Percentiles rank a stretch among this genome's conserved stretches.
Conservation (phyloP, 257 asterid genomes). For the Nicotiana attenuata region DNA sequence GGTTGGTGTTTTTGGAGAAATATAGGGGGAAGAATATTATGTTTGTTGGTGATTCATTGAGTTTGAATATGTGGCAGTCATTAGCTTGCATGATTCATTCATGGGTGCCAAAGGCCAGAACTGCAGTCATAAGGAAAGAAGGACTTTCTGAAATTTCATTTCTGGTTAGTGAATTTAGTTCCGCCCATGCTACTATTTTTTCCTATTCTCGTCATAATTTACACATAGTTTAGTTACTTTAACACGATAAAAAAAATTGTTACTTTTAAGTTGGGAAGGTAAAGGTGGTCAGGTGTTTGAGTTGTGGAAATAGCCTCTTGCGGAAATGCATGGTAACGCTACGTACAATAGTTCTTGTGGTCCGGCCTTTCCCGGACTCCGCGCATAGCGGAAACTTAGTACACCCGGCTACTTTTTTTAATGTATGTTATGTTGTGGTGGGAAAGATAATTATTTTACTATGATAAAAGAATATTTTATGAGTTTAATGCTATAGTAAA, state of each 20-base stretch:
- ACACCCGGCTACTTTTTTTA: too few species aligned
- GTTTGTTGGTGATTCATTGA: constrained; percentile 97
- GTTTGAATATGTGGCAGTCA: constrained; percentile 95
- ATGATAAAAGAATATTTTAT: not conserved
- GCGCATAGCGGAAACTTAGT: too few species aligned
- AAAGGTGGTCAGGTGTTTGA: too few species aligned
- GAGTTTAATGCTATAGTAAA: not conserved
- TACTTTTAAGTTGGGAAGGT: too few species aligned
- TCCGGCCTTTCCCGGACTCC: too few species aligned
- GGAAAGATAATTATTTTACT: not conserved
- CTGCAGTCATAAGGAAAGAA: constrained; percentile 34
- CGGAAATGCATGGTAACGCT: too few species aligned
- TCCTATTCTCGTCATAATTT: not conserved
- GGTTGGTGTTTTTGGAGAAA: constrained; percentile 66
- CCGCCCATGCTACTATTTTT: not conserved
- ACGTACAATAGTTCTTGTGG: too few species aligned
- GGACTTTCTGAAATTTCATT: constrained; percentile 49
- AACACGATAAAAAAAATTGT: too few species aligned
- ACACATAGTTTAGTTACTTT: not conserved
- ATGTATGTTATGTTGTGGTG: too few species aligned
- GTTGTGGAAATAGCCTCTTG: too few species aligned
- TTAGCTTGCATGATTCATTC: constrained; percentile 90
- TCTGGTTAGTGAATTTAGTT: constrained; percentile 37
- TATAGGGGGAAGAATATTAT: constrained; percentile 85
- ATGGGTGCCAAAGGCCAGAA: constrained; percentile 49